phyloP scores from a whole-genome alignment of 2,329 filamentous ascomycete genomes.

The Fusarium decemcellulare region DNA sequence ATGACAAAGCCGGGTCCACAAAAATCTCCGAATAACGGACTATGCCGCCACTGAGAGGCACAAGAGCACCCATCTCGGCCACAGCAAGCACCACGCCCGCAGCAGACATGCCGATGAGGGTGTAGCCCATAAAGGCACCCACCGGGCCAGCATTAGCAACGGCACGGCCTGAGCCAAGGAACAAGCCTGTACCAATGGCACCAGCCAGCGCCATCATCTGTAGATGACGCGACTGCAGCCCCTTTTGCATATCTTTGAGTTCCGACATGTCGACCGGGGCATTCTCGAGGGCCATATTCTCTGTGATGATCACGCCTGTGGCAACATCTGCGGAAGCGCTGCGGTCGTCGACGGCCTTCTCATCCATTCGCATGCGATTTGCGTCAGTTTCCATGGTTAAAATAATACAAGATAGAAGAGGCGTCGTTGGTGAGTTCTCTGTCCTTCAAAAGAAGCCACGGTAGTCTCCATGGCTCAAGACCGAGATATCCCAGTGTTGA shows the following conservation, averaged over 20 bases:
- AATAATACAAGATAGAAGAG: too few relatives aligned
- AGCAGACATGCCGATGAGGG: not conserved
- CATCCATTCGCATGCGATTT: too few relatives aligned
- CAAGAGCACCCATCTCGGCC: constrained; percentile 13
- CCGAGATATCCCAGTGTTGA: too few relatives aligned
- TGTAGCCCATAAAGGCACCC: not conserved
- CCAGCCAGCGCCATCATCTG: not conserved
- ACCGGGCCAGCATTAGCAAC: not conserved
- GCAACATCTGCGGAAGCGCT: too few relatives aligned
- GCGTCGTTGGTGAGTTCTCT: too few relatives aligned
- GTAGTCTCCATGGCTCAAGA: too few relatives aligned
- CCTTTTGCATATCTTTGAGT: not conserved
- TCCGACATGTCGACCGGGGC: not conserved
- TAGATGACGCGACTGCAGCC: not conserved
- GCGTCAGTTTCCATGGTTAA: too few relatives aligned
- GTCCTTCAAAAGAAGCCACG: too few relatives aligned
- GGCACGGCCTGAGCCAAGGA: not conserved
- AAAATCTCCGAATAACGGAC: constrained; percentile 12
- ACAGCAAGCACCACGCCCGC: constrained; percentile 9
- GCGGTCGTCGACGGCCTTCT: too few relatives aligned
- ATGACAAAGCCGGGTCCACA: not conserved
- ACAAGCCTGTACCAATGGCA: not conserved
- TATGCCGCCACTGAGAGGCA: constrained; percentile 11
- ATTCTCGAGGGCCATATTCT: too few relatives aligned
- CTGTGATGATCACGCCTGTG: too few relatives aligned